Base-by-base conservation (phyloP, 306 rosid species). In the Cucurbita argyrosperma region DNA sequence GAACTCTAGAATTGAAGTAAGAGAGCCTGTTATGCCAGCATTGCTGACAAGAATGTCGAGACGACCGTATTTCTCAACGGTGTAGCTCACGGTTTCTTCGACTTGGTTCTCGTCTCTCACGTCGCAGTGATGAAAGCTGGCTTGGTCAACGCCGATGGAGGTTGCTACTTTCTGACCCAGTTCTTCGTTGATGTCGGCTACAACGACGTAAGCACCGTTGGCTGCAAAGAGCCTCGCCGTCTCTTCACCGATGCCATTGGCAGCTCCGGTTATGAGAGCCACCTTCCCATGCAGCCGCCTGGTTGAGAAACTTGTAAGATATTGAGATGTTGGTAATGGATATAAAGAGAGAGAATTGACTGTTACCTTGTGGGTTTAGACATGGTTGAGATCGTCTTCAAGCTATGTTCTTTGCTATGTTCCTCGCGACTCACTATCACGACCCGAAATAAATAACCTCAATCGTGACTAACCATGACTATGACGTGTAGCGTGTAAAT, bases 171-270 rank as follows among this genome's bases (percentile, higher is more conserved):
- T 57, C 1, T 7, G 76, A 4, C 96, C 98, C 11, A 86, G 45
- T 52, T 87, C 92, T 10, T 93, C 97, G 82, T 89, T 85, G 69
- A 93, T 46, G 45, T 93, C 98, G 1, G 81, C 96, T 38, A 83
- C 85, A 10, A 93, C 87, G 19, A 93, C 79, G 14, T 73, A 50
- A 55, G 98, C 97, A 13, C 98, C 97, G 50, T 89, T 83, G 49
- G 79, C 83, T 0, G 83, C 84, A 19, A 93, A 93, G 6, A 89
- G 49, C 76, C 89, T 84, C 61, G 72, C 87, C 0, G 96, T 79
- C 58, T 83, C 97, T 81, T 83, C 92, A 0, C 98, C 98, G 56
- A 93, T 90, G 8, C 98, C 98, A 52, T 89, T 87, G 0, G 96
- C 96, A 7, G 83, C 98, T 1, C 98, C 96, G 0, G 98, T 93